phyloP scores from a whole-genome alignment of 441 rosid species.

The Cnidoscolus chayamansa region DNA sequence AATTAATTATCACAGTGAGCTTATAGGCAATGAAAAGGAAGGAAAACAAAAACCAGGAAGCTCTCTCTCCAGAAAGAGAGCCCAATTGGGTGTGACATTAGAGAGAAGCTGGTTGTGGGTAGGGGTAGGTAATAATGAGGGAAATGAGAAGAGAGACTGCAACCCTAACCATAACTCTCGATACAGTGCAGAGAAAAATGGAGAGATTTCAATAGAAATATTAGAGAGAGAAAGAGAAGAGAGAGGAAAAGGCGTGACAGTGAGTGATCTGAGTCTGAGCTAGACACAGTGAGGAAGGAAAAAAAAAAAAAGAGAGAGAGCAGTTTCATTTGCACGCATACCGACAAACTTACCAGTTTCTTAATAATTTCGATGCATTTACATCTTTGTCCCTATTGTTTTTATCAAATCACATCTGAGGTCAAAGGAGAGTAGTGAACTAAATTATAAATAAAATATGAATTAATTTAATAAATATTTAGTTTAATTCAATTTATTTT shows the following conservation, averaged over 20 bases:
- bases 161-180: conserved; percentile 31
- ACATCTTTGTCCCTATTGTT: conserved; percentile 44
- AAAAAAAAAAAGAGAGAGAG: conserved; percentile 20
- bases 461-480: no score
- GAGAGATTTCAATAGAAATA: conserved; percentile 14
- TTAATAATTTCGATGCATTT: conserved; percentile 38
- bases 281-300: conserved; percentile 24
- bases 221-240: conserved; percentile 1
- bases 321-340: conserved; percentile 58
- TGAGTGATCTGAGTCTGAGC: conserved; percentile 37
- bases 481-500: no score
- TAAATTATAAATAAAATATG: no score
- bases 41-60: not conserved
- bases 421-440: not conserved
- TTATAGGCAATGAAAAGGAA: not conserved
- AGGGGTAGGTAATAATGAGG: not conserved
- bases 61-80: conserved; percentile 41
- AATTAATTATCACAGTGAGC: not conserved
- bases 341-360: conserved; percentile 61
- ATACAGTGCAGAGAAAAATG: not conserved
- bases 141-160: conserved; percentile 20
- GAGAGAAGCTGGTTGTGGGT: conserved; percentile 12
- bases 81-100: conserved; percentile 31
- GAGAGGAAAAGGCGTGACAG: conserved; percentile 24
- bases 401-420: conserved; percentile 41